These are phyloP conservation scores for Oligophagozyma castellii DNA, from an alignment of 1,139 yeast species.

Conservation along the genomic window DNA sequence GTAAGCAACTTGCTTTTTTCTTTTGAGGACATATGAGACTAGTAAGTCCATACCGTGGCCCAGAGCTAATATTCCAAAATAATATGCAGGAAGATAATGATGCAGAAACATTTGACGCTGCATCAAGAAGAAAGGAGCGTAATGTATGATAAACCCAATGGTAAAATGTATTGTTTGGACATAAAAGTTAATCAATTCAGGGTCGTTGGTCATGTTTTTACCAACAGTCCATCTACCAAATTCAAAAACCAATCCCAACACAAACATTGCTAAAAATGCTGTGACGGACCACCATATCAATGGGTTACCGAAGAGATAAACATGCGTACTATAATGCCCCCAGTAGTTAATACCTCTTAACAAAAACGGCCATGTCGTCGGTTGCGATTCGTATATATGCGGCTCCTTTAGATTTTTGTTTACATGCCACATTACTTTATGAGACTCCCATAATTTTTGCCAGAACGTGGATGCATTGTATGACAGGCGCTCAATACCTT, in stretches of 20 bases:
- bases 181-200: slow-evolving; percentile 50
- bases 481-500: slow-evolving; percentile 37
- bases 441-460: slow-evolving; percentile 64
- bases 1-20: slow-evolving; percentile 31
- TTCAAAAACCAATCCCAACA: slow-evolving; percentile 38
- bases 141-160: slow-evolving; percentile 76
- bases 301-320: slow-evolving; percentile 84
- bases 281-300: slow-evolving; percentile 79
- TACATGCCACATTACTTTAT: slow-evolving; percentile 81
- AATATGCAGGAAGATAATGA: slow-evolving; percentile 82
- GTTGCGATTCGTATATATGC: slow-evolving; percentile 84
- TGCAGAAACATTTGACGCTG: slow-evolving; percentile 87
- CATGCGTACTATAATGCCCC: slow-evolving; percentile 62
- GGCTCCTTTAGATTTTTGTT: slow-evolving; percentile 73
- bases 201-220: slow-evolving; percentile 32
- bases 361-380: slow-evolving; percentile 79
- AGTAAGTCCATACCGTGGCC: slow-evolving; percentile 71
- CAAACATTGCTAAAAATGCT: slow-evolving; percentile 41
- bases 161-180: slow-evolving; percentile 52
- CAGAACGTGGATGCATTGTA: slow-evolving; percentile 53
- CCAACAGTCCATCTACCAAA: slow-evolving; percentile 70
- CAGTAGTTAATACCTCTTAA: slow-evolving; percentile 91
- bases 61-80: slow-evolving; percentile 74
- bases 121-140: slow-evolving; percentile 81
- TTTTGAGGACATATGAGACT: slow-evolving; percentile 32